Conservation (phyloP, 257 asterid species). For the Capsicum pubescens region DNA sequence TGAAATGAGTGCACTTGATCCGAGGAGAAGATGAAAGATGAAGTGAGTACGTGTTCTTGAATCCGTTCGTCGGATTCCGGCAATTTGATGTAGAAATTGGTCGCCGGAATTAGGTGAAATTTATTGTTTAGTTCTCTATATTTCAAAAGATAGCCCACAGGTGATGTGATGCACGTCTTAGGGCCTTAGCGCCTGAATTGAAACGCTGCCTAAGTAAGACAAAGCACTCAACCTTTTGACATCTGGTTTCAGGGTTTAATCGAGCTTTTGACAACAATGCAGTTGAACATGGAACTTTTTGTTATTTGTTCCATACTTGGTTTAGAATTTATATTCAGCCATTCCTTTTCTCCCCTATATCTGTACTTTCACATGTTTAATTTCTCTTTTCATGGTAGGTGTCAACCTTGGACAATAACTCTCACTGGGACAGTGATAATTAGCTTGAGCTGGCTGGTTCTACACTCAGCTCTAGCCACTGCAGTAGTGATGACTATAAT, state of each 20-base stretch:
- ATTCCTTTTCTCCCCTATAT: not conserved
- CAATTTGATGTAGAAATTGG: too few species aligned
- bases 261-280: constrained; percentile 15
- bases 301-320: constrained; percentile 4
- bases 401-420: constrained; percentile 95
- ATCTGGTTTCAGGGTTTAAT: not conserved
- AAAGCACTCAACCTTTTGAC: not conserved
- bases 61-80: too few species aligned
- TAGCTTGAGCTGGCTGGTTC: constrained; percentile 68
- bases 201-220: not conserved
- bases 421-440: constrained; percentile 66
- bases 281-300: constrained; percentile 19
- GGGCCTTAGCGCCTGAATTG: not conserved
- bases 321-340: not conserved
- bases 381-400: constrained; percentile 49
- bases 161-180: not conserved
- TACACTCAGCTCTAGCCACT: constrained; percentile 60
- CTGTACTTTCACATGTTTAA: constrained; percentile 18
- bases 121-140: not conserved
- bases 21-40: too few species aligned
- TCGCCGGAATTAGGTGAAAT: not conserved
- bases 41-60: too few species aligned
- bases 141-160: not conserved
- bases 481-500: constrained; percentile 51
- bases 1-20: too few species aligned